Evolutionary conservation across 1,139 yeast species (phyloP).

Genomic region (Kodamaea sp.): DNA sequence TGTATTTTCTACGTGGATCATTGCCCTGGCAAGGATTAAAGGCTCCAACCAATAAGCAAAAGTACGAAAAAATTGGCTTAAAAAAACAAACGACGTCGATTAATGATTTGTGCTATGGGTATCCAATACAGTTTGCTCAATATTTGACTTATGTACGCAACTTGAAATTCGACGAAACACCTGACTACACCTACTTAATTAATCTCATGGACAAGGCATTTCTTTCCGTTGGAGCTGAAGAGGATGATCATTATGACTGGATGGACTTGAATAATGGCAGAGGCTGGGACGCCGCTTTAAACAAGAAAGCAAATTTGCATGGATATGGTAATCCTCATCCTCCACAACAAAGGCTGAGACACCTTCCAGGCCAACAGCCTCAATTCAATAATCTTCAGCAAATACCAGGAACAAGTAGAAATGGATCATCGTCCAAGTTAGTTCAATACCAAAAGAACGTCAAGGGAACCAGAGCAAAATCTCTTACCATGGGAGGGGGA

Average conservation of each 20-base stretch:
- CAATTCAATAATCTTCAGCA: constrained; percentile 2
- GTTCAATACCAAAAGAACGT: constrained; percentile 9
- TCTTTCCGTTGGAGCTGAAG: constrained; percentile 28
- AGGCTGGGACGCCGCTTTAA: constrained; percentile 81
- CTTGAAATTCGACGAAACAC: constrained; percentile 73
- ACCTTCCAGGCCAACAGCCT: constrained; percentile 23
- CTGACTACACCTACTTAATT: constrained; percentile 61
- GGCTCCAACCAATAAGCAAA: constrained; percentile 80
- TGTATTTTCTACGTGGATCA: constrained; percentile 62
- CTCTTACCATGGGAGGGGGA: constrained; percentile 20
- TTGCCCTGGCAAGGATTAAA: constrained; percentile 55
- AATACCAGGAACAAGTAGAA: constrained; percentile 11
- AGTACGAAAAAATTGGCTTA: constrained; percentile 80
- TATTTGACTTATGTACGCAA: constrained; percentile 71
- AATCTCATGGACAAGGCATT: constrained; percentile 47
- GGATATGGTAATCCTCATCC: constrained; percentile 79
- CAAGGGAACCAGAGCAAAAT: constrained; percentile 14
- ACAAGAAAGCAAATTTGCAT: constrained; percentile 77
- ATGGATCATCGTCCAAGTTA: constrained; percentile 11
- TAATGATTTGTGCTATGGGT: constrained; percentile 65
- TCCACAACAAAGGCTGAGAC: constrained; percentile 42
- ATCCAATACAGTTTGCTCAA: constrained; percentile 77
- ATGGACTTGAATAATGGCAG: constrained; percentile 78
- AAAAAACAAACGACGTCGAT: constrained; percentile 74
- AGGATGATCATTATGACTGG: constrained; percentile 78